phyloP scores from a whole-genome alignment of 768 basidiomycete species.

The Coprinellus micaceus region DNA sequence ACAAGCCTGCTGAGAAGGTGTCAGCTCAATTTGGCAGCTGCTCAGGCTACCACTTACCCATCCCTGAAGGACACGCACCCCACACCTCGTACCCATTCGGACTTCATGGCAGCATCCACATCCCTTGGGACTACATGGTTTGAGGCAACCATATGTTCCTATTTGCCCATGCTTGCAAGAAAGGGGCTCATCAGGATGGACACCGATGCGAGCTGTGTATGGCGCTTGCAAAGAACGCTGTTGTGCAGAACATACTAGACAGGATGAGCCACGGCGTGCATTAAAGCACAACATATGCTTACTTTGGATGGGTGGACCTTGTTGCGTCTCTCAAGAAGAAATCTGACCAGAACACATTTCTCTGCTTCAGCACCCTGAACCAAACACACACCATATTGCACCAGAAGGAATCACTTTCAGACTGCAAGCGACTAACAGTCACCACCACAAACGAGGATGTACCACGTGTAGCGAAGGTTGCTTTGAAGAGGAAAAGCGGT shows the following conservation, averaged over 20 bases:
- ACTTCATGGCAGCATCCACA: background rate
- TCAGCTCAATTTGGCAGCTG: background rate
- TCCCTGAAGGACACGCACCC: background rate
- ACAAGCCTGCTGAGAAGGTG: background rate
- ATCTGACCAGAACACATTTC: background rate
- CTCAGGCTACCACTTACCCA: background rate
- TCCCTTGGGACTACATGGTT: background rate
- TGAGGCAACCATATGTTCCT: background rate
- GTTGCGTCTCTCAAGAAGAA: slow-evolving; percentile 2
- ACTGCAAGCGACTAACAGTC: slow-evolving; percentile 19
- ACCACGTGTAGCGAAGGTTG: slow-evolving; percentile 15
- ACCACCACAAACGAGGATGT: slow-evolving; percentile 22
- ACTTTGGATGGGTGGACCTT: background rate
- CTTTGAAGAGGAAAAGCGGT: slow-evolving; percentile 11
- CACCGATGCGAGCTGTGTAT: background rate
- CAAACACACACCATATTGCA: slow-evolving; percentile 13
- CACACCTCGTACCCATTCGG: background rate
- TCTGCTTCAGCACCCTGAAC: slow-evolving; percentile 12
- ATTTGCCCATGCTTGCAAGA: background rate
- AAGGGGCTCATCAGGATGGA: background rate
- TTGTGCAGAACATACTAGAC: background rate
- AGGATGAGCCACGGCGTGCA: background rate
- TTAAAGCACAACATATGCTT: background rate
- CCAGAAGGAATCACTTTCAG: slow-evolving; percentile 12
- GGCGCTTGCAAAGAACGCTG: background rate